Conservation (phyloP, 345 rosid species). For the Eutrema yunnanense region DNA sequence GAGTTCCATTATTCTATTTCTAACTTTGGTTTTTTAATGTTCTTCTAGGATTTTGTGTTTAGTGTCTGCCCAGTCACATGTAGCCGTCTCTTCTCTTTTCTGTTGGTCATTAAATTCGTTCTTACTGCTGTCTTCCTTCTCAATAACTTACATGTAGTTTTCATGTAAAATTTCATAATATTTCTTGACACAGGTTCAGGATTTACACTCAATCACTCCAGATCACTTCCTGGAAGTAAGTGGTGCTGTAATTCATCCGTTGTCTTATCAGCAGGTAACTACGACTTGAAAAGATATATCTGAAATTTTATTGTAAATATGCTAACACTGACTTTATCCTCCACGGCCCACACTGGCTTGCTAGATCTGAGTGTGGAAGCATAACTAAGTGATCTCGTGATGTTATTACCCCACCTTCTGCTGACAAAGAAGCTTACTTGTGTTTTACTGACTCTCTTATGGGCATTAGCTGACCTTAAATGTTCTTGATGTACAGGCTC, state of each 20-base stretch:
- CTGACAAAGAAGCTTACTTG: background rate
- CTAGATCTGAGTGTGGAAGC: background rate
- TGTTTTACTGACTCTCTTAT: constrained; percentile 1
- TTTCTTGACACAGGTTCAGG: constrained; percentile 64
- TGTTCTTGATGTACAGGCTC: constrained; percentile 56
- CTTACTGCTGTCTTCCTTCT: background rate
- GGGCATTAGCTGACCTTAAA: constrained; percentile 10
- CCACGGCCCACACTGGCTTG: background rate
- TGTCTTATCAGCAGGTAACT: constrained; percentile 93
- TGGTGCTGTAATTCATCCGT: constrained; percentile 86
- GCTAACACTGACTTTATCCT: background rate
- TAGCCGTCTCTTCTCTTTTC: background rate
- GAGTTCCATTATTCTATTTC: constrained; percentile 32
- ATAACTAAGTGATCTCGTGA: background rate
- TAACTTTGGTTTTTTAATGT: background rate
- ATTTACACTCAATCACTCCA: constrained; percentile 90
- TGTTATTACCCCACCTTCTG: background rate
- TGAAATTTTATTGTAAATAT: background rate
- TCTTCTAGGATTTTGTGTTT: constrained; percentile 3
- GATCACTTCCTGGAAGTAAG: constrained; percentile 85
- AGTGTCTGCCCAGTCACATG: background rate
- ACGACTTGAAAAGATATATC: background rate
- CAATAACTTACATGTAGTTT: background rate
- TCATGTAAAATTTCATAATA: background rate
- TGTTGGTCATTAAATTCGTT: background rate